Conservation (phyloP, 768 basidiomycete species). For the Rhizopogon roseolus region DNA sequence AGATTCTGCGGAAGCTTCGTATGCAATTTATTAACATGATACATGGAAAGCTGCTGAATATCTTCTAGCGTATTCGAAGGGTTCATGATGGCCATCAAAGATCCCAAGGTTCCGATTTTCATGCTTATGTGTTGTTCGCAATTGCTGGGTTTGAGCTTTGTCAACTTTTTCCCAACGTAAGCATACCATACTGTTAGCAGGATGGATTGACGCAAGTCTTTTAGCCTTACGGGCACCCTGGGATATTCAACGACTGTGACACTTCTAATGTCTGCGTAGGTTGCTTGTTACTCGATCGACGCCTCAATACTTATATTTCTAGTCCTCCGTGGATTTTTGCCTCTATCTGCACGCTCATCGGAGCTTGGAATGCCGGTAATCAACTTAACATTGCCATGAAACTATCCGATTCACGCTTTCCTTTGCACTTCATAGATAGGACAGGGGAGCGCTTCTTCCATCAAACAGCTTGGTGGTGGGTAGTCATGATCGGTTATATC, state of each 20-base stretch:
- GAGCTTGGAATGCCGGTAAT: slow-evolving; percentile 52
- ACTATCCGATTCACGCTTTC: background rate
- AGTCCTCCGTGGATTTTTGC: slow-evolving; percentile 63
- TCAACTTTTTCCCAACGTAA: slow-evolving; percentile 55
- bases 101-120: slow-evolving; percentile 51
- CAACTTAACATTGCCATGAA: background rate
- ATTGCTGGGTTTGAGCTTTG: slow-evolving; percentile 54
- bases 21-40: slow-evolving; percentile 11
- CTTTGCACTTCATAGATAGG: slow-evolving; percentile 30
- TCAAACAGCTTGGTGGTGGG: slow-evolving; percentile 53
- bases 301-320: background rate
- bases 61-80: slow-evolving; percentile 13
- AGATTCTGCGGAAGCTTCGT: slow-evolving; percentile 57
- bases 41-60: background rate
- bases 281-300: background rate
- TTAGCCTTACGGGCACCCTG: slow-evolving; percentile 53
- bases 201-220: background rate
- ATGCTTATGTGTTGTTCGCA: slow-evolving; percentile 49
- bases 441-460: slow-evolving; percentile 68
- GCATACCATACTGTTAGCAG: slow-evolving; percentile 3
- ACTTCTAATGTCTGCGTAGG: slow-evolving; percentile 56
- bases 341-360: slow-evolving; percentile 44
- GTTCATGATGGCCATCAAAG: slow-evolving; percentile 49
- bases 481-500: slow-evolving; percentile 54
- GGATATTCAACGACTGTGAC: slow-evolving; percentile 58